phyloP scores from a whole-genome alignment of 2,329 filamentous ascomycete genomes.

The Elsinoe perseae region DNA sequence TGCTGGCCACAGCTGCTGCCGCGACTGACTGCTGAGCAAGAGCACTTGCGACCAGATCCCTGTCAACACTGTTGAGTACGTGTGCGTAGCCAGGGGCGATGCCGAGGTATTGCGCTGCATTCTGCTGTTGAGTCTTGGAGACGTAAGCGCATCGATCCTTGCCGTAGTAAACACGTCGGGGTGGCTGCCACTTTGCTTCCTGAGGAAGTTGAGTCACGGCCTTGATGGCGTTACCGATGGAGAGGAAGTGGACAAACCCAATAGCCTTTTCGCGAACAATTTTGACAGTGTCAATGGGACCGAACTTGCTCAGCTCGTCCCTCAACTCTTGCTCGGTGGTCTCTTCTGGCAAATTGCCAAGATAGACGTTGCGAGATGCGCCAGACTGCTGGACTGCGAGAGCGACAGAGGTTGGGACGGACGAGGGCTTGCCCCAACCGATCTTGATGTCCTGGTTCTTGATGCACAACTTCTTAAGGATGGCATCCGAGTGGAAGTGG shows the following conservation, averaged over 20 bases:
- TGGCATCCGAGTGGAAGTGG: constrained; percentile 98
- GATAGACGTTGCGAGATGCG: constrained; percentile 92
- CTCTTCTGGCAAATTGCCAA: constrained; percentile 88
- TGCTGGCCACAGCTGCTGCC: constrained; percentile 90
- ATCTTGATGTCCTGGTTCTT: constrained; percentile 99
- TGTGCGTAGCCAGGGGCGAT: constrained; percentile 96
- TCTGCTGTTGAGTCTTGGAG: constrained; percentile 98
- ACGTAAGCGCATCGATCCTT: constrained; percentile 98
- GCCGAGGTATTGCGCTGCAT: constrained; percentile 93
- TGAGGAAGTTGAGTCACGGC: constrained; percentile 93
- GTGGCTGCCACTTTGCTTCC: constrained; percentile 92
- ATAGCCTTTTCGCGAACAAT: constrained; percentile 97
- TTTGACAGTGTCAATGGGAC: constrained; percentile 94
- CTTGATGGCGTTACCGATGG: constrained; percentile 97
- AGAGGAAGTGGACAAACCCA: constrained; percentile 94
- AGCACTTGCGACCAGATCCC: constrained; percentile 91
- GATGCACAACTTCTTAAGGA: constrained; percentile 98
- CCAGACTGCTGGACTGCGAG: constrained; percentile 95
- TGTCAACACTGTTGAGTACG: constrained; percentile 90
- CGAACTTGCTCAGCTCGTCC: constrained; percentile 93
- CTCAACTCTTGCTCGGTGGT: constrained; percentile 84
- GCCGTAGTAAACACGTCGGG: constrained; percentile 93
- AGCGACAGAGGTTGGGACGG: constrained; percentile 95
- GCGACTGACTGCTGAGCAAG: constrained; percentile 96
- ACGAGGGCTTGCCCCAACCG: constrained; percentile 97